Conservation (phyloP, 2,329 filamentous ascomycete genomes). For the Pseudocercospora cruenta region DNA sequence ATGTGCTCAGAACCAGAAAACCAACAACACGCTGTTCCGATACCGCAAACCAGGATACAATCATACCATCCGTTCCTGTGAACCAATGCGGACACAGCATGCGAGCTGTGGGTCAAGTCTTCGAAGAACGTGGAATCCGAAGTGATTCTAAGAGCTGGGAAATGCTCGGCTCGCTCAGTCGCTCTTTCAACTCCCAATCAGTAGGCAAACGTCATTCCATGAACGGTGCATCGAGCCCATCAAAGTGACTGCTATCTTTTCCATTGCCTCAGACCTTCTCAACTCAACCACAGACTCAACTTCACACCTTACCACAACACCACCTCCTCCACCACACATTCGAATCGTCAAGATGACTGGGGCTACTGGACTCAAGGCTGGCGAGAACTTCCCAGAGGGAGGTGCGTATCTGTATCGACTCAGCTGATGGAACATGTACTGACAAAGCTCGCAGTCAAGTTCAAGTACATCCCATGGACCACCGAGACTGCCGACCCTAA, state of each 20-base stretch:
- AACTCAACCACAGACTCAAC: not conserved
- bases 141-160: not conserved
- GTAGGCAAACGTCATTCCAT: slow-evolving; percentile 3
- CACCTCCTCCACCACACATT: not conserved
- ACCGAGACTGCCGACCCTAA: slow-evolving; percentile 24
- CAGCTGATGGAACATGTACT: not conserved
- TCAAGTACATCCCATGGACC: slow-evolving; percentile 31
- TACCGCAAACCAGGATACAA: slow-evolving; percentile 1
- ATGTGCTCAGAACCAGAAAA: not conserved
- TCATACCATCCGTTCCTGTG: not conserved
- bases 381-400: slow-evolving; percentile 28
- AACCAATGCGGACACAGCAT: not conserved
- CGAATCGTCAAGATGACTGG: slow-evolving; percentile 15
- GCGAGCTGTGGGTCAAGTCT: slow-evolving; percentile 5
- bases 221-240: not conserved
- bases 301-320: not conserved
- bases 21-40: not conserved
- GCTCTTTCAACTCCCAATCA: not conserved
- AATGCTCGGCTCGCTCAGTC: slow-evolving; percentile 1
- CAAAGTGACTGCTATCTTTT: not conserved
- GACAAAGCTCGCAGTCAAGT: slow-evolving; percentile 24
- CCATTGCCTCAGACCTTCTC: not conserved
- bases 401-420: slow-evolving; percentile 14
- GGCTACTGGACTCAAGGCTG: slow-evolving; percentile 25
- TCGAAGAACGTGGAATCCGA: slow-evolving; percentile 1